Conservation (phyloP, 768 basidiomycete genomes). For the Austroboletus eburneus region DNA sequence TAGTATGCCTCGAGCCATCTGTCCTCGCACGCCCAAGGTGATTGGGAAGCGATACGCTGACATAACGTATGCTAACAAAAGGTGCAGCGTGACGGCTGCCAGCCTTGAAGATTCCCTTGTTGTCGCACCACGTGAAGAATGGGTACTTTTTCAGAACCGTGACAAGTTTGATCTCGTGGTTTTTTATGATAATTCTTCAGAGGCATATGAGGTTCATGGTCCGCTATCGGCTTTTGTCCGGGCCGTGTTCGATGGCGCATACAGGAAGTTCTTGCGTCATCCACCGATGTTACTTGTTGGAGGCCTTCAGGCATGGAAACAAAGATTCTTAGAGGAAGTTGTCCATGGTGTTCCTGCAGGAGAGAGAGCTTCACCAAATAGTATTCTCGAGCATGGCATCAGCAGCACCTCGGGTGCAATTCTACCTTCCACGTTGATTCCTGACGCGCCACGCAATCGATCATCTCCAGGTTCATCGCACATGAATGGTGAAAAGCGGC, state of each 20-base stretch:
- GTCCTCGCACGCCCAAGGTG: slow-evolving; percentile 68
- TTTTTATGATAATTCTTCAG: slow-evolving; percentile 71
- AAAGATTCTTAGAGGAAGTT: slow-evolving; percentile 45
- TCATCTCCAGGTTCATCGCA: slow-evolving; percentile 4
- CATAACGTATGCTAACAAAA: slow-evolving; percentile 7
- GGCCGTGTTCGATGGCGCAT: slow-evolving; percentile 71
- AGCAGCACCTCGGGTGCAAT: slow-evolving; percentile 27
- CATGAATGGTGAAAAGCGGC: slow-evolving; percentile 18
- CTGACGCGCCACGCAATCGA: slow-evolving; percentile 15
- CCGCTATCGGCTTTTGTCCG: slow-evolving; percentile 59
- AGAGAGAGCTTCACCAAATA: slow-evolving; percentile 12
- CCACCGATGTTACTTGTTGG: slow-evolving; percentile 83
- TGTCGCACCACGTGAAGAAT: slow-evolving; percentile 67
- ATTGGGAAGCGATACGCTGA: slow-evolving; percentile 21
- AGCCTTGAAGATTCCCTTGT: slow-evolving; percentile 72
- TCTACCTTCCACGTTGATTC: slow-evolving; percentile 13
- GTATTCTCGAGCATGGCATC: slow-evolving; percentile 24
- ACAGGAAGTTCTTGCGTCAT: slow-evolving; percentile 64
- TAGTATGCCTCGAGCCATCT: slow-evolving; percentile 83
- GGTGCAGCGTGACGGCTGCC: slow-evolving; percentile 55
- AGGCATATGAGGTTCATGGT: slow-evolving; percentile 45
- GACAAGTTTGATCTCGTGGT: slow-evolving; percentile 87
- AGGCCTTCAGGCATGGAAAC: slow-evolving; percentile 80
- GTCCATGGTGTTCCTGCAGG: slow-evolving; percentile 21
- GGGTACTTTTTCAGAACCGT: slow-evolving; percentile 73